These are phyloP conservation scores for Aeschynomene evenia DNA, from an alignment of 306 rosid species.

Conservation along the genomic window DNA sequence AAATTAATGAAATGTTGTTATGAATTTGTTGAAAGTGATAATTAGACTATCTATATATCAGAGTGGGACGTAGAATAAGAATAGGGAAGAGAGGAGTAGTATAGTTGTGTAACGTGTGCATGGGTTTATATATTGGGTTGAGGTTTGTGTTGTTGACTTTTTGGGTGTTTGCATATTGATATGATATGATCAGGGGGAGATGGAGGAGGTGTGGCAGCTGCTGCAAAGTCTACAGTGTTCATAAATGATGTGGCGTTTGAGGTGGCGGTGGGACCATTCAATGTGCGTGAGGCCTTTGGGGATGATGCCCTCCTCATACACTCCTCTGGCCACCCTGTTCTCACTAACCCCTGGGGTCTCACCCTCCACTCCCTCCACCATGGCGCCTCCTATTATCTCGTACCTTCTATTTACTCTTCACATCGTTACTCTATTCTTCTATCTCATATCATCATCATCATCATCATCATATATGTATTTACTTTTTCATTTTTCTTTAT, in stretches of 20 bases:
- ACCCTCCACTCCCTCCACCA: slow-evolving; percentile 83
- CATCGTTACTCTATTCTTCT: no score
- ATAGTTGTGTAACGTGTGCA: slow-evolving; percentile 59
- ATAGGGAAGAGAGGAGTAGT: no score
- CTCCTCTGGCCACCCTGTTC: slow-evolving; percentile 79
- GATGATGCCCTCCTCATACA: slow-evolving; percentile 73
- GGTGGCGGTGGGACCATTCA: slow-evolving; percentile 68
- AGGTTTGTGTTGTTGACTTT: slow-evolving; percentile 1
- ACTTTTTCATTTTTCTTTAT: neutral
- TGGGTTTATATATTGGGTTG: slow-evolving; percentile 49
- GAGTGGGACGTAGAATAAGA: no score
- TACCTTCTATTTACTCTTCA: no score
- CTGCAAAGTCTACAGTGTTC: slow-evolving; percentile 67
- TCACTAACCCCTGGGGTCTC: slow-evolving; percentile 84
- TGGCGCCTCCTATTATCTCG: slow-evolving; percentile 78
- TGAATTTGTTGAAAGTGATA: no score
- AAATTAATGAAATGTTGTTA: no score
- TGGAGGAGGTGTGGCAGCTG: no score
- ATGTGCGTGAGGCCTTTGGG: slow-evolving; percentile 85
- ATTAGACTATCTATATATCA: no score
- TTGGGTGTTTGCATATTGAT: neutral
- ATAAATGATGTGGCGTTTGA: slow-evolving; percentile 87
- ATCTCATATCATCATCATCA: no score
- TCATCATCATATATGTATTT: no score
- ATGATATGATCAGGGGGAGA: slow-evolving; percentile 48